Conservation (phyloP, 148 eudicot genomes). For the Rhododendron williamsianum region DNA sequence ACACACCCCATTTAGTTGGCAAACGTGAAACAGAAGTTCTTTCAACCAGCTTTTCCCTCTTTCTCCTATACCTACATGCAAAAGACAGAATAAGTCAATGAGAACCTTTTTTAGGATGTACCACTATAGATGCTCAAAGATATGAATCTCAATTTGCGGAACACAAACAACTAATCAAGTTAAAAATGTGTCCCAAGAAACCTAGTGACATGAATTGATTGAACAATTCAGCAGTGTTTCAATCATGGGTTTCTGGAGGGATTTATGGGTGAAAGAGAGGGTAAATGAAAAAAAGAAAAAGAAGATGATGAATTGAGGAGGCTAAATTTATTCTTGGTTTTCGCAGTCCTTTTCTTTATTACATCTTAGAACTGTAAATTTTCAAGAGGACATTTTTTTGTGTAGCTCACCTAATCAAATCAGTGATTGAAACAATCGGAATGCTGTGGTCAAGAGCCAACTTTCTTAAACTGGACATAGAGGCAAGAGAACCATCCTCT, state of each 20-base stretch:
- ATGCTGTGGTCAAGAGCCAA: constrained; percentile 51
- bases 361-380: background rate
- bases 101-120: background rate
- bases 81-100: background rate
- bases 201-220: background rate
- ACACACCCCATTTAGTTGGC: constrained; percentile 78
- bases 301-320: background rate
- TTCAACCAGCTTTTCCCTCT: constrained; percentile 83
- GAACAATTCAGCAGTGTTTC: background rate
- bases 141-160: background rate
- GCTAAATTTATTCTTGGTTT: background rate
- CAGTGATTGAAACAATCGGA: constrained; percentile 74
- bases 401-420: constrained; percentile 65
- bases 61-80: constrained; percentile 65
- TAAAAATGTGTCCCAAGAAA: background rate
- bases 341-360: background rate
- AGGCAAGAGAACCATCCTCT: constrained; percentile 72
- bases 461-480: constrained; percentile 41
- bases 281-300: background rate
- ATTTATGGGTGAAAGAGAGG: background rate
- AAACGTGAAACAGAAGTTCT: constrained; percentile 56
- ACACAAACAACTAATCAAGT: background rate
- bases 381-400: background rate
- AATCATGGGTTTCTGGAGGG: background rate
- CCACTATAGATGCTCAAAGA: background rate